Evolutionary conservation across 371 early-diverging fungal species (phyloP).

Genomic region (Saksenaea oblongispora): DNA sequence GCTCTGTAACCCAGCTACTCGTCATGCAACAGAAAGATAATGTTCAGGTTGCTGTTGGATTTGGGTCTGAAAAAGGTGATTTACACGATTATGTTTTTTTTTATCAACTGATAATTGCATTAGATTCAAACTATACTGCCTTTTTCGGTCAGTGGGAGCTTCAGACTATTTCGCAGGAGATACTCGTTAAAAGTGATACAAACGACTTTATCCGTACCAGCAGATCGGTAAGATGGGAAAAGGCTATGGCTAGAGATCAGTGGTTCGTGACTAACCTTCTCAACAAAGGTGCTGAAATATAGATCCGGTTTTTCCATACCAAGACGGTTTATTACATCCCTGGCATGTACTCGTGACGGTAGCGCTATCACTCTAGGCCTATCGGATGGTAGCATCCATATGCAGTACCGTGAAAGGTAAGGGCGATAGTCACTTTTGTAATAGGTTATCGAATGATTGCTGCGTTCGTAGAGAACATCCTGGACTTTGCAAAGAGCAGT

Average conservation of each 20-base stretch:
- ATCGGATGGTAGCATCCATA: conserved; percentile 45
- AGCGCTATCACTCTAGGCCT: conserved; percentile 32
- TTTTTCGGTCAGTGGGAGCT: conserved; percentile 17
- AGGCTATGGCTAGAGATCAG: background rate
- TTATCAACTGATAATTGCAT: background rate
- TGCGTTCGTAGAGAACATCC: background rate
- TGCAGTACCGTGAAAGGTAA: conserved; percentile 21
- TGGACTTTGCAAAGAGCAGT: background rate
- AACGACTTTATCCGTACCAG: background rate
- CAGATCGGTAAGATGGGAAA: background rate
- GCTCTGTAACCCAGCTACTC: conserved; percentile 16
- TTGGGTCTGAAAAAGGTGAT: conserved; percentile 14
- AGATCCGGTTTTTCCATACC: conserved; percentile 18
- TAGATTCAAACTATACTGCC: background rate
- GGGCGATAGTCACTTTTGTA: background rate
- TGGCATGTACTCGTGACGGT: conserved; percentile 17
- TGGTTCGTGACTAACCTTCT: background rate
- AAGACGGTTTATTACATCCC: conserved; percentile 32
- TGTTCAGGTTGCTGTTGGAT: conserved; percentile 13
- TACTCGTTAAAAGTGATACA: background rate
- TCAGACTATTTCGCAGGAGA: conserved; percentile 5
- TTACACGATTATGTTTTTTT: background rate
- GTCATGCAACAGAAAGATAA: background rate
- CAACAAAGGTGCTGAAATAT: conserved; percentile 8
- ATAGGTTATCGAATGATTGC: background rate